Evolutionary conservation across 2,329 filamentous ascomycete genomes (phyloP).

Genomic region (Cladosporium sphaerospermum): DNA sequence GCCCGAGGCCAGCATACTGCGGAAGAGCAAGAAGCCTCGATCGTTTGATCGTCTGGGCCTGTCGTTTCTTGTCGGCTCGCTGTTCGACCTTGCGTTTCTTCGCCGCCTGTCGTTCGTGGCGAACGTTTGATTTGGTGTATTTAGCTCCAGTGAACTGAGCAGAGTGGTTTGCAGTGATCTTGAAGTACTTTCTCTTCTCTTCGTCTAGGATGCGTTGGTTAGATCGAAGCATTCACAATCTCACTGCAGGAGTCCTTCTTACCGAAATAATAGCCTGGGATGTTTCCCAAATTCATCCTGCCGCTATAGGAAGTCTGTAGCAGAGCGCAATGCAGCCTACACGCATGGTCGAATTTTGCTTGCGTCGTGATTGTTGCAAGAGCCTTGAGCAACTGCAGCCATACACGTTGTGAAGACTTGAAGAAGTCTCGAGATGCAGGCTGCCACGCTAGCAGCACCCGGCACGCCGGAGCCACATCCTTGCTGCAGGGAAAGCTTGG

Average conservation of each 20-base stretch:
- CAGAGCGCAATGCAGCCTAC: neutral
- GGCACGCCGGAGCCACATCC: too few species aligned
- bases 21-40: constrained; percentile 9
- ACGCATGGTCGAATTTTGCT: neutral
- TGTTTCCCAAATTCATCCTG: constrained; percentile 35
- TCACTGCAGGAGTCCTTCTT: neutral
- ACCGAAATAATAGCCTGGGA: constrained; percentile 46
- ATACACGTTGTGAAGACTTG: too few species aligned
- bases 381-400: too few species aligned
- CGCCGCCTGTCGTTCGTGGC: constrained; percentile 28
- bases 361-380: too few species aligned
- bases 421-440: too few species aligned
- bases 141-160: constrained; percentile 29
- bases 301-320: constrained; percentile 1
- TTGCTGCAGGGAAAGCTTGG: too few species aligned
- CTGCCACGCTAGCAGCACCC: too few species aligned
- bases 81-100: constrained; percentile 27
- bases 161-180: constrained; percentile 35
- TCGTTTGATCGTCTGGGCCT: constrained; percentile 19
- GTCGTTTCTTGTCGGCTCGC: constrained; percentile 13
- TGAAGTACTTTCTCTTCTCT: constrained; percentile 47
- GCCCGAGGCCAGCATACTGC: constrained; percentile 5
- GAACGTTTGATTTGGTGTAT: constrained; percentile 38
- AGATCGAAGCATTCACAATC: too few species aligned
- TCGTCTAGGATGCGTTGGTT: constrained; percentile 23